Evolutionary conservation across 2,329 filamentous ascomycete species (phyloP).

Genomic region (Colletotrichum gloeosporioides): DNA sequence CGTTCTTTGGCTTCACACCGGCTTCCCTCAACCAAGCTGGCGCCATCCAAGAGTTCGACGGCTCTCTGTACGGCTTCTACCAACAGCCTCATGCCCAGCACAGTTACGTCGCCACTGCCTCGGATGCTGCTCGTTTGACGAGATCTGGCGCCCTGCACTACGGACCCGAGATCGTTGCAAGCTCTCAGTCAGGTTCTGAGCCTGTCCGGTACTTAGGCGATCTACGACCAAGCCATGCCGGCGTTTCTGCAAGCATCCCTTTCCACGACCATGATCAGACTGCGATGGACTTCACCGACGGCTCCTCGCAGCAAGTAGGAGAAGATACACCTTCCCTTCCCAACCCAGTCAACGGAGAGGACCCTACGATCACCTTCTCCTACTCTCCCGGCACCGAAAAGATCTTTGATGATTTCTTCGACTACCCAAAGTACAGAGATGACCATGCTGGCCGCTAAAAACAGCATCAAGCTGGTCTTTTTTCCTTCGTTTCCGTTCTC

Average conservation of each 20-base stretch:
- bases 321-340: background rate
- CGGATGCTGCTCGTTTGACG: background rate
- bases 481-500: background rate
- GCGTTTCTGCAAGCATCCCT: background rate
- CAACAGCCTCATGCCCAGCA: background rate
- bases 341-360: background rate
- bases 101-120: background rate
- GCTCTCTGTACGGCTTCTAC: background rate
- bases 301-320: background rate
- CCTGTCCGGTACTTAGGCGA: background rate
- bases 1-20: background rate
- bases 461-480: rapidly evolving
- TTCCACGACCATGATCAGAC: background rate
- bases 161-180: background rate
- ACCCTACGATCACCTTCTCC: background rate
- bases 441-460: background rate
- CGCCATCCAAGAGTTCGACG: background rate
- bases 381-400: background rate
- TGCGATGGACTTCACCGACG: background rate
- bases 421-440: background rate
- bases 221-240: background rate
- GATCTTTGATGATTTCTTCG: background rate
- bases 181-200: background rate
- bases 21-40: background rate
- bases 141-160: background rate